These are phyloP conservation scores for Starmerella bombi DNA, from an alignment of 805 yeast species.

Conservation along the genomic window DNA sequence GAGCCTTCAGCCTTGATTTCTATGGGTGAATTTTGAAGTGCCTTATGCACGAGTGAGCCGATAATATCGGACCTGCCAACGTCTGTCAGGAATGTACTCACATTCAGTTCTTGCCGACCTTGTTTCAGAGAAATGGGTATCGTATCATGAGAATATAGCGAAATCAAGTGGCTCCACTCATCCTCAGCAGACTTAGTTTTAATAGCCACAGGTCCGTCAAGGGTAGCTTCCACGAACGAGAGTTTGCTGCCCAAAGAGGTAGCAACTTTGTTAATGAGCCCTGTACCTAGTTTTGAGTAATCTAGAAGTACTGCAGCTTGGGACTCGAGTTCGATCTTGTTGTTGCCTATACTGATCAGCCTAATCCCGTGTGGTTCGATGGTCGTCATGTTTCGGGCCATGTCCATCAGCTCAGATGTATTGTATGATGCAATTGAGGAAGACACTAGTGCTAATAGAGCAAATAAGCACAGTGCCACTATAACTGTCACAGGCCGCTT, in stretches of 20 bases:
- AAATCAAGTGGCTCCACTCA: slow-evolving; percentile 7
- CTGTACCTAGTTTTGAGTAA: slow-evolving; percentile 5
- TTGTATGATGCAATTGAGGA: slow-evolving; percentile 2
- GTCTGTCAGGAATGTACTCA: slow-evolving; percentile 6
- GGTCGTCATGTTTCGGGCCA: slow-evolving; percentile 3
- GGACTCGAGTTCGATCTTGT: slow-evolving; percentile 2
- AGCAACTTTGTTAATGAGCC: background rate
- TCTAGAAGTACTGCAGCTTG: slow-evolving; percentile 4
- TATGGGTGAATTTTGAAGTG: slow-evolving; percentile 6
- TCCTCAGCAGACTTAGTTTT: background rate
- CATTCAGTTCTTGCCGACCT: background rate
- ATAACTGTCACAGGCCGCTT: slow-evolving; percentile 16
- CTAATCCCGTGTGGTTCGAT: slow-evolving; percentile 2
- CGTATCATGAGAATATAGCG: background rate
- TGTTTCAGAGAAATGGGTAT: background rate
- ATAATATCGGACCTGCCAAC: slow-evolving; percentile 16
- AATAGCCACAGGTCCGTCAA: slow-evolving; percentile 7
- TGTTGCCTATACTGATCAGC: slow-evolving; percentile 1
- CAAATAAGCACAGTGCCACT: slow-evolving; percentile 13
- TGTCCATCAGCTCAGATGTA: slow-evolving; percentile 2
- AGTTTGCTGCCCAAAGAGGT: slow-evolving; percentile 2
- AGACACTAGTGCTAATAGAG: slow-evolving; percentile 2
- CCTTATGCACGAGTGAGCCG: slow-evolving; percentile 4
- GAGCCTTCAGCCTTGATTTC: slow-evolving; percentile 9
- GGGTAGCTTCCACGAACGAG: background rate